phyloP scores from a whole-genome alignment of 2,329 filamentous ascomycete species.

The Sporothrix euskadiensis region DNA sequence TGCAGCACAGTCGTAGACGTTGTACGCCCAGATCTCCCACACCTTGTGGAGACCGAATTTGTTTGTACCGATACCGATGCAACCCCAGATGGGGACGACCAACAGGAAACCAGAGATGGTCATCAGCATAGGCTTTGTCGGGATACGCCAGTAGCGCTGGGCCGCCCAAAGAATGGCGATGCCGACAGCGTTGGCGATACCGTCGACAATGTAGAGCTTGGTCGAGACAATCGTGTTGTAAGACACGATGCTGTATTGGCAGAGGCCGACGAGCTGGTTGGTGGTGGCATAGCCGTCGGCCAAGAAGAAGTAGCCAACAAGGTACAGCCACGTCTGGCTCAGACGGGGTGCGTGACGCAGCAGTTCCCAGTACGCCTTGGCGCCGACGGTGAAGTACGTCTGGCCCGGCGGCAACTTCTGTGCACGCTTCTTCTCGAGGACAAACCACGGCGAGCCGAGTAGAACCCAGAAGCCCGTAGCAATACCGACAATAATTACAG shows the following conservation, averaged over 20 bases:
- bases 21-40: slow-evolving; percentile 8
- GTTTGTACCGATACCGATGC: slow-evolving; percentile 9
- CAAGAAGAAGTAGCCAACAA: background rate
- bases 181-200: slow-evolving; percentile 1
- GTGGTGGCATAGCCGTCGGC: slow-evolving; percentile 8
- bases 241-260: slow-evolving; percentile 9
- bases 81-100: slow-evolving; percentile 1
- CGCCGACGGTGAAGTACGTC: slow-evolving; percentile 1
- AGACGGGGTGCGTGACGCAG: background rate
- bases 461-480: slow-evolving; percentile 7
- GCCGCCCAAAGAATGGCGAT: background rate
- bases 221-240: slow-evolving; percentile 12
- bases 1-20: slow-evolving; percentile 2
- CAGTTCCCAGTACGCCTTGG: slow-evolving; percentile 8
- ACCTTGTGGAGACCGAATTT: slow-evolving; percentile 15
- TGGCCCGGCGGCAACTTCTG: background rate
- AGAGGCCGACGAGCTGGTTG: slow-evolving; percentile 6
- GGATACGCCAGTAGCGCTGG: slow-evolving; percentile 15
- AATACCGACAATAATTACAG: background rate
- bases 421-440: background rate
- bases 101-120: background rate
- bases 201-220: slow-evolving; percentile 9
- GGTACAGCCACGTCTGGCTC: slow-evolving; percentile 6
- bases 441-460: background rate
- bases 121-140: slow-evolving; percentile 12